Percentiles rank a stretch among this genome's conserved stretches.
These are phyloP conservation scores for Metschnikowia matae DNA, from an alignment of 805 yeast species.

Conservation along the genomic window DNA sequence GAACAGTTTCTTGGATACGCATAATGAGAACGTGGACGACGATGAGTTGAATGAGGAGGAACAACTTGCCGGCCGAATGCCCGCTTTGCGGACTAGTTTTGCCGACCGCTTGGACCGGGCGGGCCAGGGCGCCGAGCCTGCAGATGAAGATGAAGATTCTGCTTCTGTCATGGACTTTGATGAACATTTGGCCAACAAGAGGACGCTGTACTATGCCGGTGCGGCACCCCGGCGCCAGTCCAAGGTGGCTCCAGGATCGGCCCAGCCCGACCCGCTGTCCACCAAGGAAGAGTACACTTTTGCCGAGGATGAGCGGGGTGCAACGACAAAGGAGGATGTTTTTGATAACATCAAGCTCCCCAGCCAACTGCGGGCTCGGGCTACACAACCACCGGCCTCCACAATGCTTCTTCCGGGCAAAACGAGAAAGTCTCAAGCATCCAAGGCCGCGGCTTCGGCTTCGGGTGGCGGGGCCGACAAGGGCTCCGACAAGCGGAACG, in stretches of 20 bases:
- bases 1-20: constrained; percentile 34
- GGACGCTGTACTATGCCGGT: constrained; percentile 37
- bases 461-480: background rate
- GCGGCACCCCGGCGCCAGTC: constrained; percentile 23
- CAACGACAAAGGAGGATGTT: constrained; percentile 17
- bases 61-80: constrained; percentile 12
- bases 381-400: constrained; percentile 30
- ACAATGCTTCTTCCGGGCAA: constrained; percentile 33
- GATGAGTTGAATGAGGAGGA: constrained; percentile 22
- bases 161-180: constrained; percentile 40
- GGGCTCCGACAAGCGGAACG: background rate
- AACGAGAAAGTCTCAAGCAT: background rate
- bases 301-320: background rate
- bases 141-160: constrained; percentile 31
- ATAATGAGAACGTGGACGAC: constrained; percentile 21
- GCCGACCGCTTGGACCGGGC: constrained; percentile 41
- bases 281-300: constrained; percentile 15
- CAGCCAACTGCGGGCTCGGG: constrained; percentile 7
- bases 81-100: constrained; percentile 36
- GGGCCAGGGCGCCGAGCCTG: constrained; percentile 21
- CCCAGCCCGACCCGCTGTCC: background rate
- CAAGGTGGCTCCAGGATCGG: background rate
- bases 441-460: too few relatives aligned
- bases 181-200: constrained; percentile 35
- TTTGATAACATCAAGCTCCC: constrained; percentile 50